Conservation (phyloP, 2,329 filamentous ascomycete species). For the Decorospora gaudefroyi region DNA sequence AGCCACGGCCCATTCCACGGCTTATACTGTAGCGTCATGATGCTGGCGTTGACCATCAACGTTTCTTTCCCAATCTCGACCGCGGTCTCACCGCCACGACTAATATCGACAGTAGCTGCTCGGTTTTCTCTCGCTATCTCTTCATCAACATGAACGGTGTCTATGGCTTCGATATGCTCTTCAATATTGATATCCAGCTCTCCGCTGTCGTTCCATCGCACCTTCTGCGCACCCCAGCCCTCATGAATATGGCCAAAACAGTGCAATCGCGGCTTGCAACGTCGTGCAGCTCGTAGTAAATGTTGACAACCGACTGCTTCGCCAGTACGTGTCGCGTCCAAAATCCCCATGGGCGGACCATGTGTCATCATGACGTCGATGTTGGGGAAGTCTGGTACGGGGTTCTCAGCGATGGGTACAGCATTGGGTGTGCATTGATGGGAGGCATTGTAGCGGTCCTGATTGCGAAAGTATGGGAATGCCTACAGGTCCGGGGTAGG, state of each 20-base stretch:
- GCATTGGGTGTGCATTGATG: slow-evolving; percentile 33
- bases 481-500: no score
- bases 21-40: slow-evolving; percentile 57
- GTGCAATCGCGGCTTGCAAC: slow-evolving; percentile 60
- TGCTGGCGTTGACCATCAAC: slow-evolving; percentile 62
- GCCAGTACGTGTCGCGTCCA: slow-evolving; percentile 51
- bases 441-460: slow-evolving; percentile 59
- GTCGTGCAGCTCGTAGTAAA: slow-evolving; percentile 56
- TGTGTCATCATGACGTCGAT: slow-evolving; percentile 66
- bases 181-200: slow-evolving; percentile 24
- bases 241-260: slow-evolving; percentile 68
- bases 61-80: slow-evolving; percentile 57
- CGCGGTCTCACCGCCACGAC: slow-evolving; percentile 28
- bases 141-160: slow-evolving; percentile 25
- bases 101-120: slow-evolving; percentile 41
- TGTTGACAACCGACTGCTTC: slow-evolving; percentile 60
- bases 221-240: slow-evolving; percentile 48
- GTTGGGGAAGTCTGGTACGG: slow-evolving; percentile 51
- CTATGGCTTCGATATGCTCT: slow-evolving; percentile 23
- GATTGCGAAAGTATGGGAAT: slow-evolving; percentile 57
- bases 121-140: slow-evolving; percentile 26
- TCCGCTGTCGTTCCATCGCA: slow-evolving; percentile 45
- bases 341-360: slow-evolving; percentile 58
- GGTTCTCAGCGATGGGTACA: slow-evolving; percentile 41
- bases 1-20: slow-evolving; percentile 60